phyloP scores from a whole-genome alignment of 352 stramenopile species.

The Globisporangium cylindrosporum region DNA sequence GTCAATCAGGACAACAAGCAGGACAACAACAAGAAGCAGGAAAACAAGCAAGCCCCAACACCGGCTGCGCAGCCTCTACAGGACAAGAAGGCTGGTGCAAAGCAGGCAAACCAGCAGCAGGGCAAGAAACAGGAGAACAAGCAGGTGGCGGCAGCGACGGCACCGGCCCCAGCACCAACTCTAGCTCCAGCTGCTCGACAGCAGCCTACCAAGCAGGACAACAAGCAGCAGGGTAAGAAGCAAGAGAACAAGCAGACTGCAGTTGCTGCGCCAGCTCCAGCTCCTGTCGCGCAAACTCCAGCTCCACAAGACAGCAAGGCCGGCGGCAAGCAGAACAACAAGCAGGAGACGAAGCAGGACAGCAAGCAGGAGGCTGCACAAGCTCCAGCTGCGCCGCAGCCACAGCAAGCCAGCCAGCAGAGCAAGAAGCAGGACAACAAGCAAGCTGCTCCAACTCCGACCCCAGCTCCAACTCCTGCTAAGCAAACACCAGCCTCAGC shows the following conservation, averaged over 20 bases:
- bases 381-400: background rate
- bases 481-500: no score
- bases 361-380: background rate
- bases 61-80: background rate
- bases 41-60: background rate
- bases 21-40: conserved; percentile 1
- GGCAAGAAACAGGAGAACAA: background rate
- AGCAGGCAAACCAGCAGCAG: background rate
- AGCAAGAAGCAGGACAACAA: background rate
- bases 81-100: background rate
- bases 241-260: background rate
- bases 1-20: background rate
- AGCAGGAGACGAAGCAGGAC: background rate
- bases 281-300: background rate
- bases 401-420: background rate
- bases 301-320: background rate
- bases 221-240: background rate
- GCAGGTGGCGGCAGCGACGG: no score
- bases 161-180: no score
- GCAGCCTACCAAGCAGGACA: background rate
- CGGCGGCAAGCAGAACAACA: background rate
- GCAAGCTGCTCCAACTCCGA: no score
- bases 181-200: no score
- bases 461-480: no score
- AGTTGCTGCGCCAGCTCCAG: background rate